Evolutionary conservation across 1,284 basidiomycete species (phyloP).

Genomic region (Cutaneotrichosporon cyanovorans): DNA sequence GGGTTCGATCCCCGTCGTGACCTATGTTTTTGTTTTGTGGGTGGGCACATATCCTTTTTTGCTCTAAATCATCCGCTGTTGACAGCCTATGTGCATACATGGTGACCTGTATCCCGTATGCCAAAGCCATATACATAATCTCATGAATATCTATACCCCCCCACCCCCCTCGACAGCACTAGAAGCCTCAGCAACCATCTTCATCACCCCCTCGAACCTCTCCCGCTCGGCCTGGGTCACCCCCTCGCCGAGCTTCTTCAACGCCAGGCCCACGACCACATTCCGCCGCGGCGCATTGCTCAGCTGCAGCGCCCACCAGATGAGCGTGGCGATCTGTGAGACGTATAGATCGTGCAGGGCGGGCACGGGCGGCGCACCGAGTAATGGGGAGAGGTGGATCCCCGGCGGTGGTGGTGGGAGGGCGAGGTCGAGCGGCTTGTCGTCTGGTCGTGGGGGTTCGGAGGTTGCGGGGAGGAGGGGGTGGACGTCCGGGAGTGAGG

Average conservation of each 20-base stretch:
- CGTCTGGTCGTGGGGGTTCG: constrained; percentile 25
- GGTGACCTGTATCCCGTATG: too few species aligned
- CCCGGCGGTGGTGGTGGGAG: constrained; percentile 65
- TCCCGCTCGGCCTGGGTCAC: constrained; percentile 49
- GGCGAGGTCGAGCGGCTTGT: constrained; percentile 52
- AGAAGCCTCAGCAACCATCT: constrained; percentile 52
- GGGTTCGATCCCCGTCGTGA: not conserved
- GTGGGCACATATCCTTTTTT: too few species aligned
- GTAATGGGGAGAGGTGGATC: constrained; percentile 63
- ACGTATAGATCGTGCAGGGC: constrained; percentile 74
- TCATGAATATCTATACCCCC: too few species aligned
- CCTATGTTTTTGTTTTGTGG: not conserved
- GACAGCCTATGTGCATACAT: too few species aligned
- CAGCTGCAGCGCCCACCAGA: constrained; percentile 58
- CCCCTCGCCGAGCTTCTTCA: constrained; percentile 47
- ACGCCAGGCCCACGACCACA: constrained; percentile 39
- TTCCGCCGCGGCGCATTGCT: constrained; percentile 28
- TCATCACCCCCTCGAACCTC: constrained; percentile 62
- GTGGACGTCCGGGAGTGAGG: constrained; percentile 60
- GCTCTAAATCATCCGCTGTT: too few species aligned
- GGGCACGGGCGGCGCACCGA: constrained; percentile 59
- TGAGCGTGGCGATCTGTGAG: constrained; percentile 72
- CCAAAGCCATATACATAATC: too few species aligned
- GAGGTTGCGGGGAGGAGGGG: constrained; percentile 61
- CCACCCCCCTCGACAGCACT: constrained; percentile 8